Percentiles rank a stretch among this genome's conserved stretches.
Evolutionary conservation across 2,329 filamentous ascomycete species (phyloP).

Genomic region (Coniochaeta prunicola): DNA sequence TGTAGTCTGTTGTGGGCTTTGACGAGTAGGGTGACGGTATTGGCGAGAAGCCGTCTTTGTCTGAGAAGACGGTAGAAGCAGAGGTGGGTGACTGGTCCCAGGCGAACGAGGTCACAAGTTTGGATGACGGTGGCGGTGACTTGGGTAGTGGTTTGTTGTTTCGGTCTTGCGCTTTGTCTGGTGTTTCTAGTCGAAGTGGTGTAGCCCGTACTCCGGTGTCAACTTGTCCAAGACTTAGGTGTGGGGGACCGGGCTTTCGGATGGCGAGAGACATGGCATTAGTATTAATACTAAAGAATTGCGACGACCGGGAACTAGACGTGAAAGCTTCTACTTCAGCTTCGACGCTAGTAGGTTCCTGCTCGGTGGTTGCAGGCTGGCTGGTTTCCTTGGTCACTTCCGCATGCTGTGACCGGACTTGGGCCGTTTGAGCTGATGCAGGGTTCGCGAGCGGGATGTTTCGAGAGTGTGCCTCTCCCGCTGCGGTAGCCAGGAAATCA

Average conservation of each 20-base stretch:
- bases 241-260: constrained; percentile 43
- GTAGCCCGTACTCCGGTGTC: constrained; percentile 21
- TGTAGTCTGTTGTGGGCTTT: constrained; percentile 21
- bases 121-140: constrained; percentile 44
- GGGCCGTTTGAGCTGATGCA: constrained; percentile 35
- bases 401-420: constrained; percentile 36
- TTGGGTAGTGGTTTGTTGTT: constrained; percentile 48
- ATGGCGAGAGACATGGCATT: constrained; percentile 40
- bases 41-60: constrained; percentile 32
- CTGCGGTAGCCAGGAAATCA: constrained; percentile 9
- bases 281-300: constrained; percentile 27
- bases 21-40: constrained; percentile 45
- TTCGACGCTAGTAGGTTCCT: constrained; percentile 18
- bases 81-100: constrained; percentile 39
- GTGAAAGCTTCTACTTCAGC: constrained; percentile 16
- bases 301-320: not conserved
- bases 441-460: constrained; percentile 33
- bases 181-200: not conserved
- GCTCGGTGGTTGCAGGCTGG: constrained; percentile 23
- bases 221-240: constrained; percentile 41
- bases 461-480: constrained; percentile 21
- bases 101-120: constrained; percentile 45
- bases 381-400: constrained; percentile 32
- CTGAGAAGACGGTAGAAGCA: constrained; percentile 45
- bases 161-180: constrained; percentile 24